phyloP scores from a whole-genome alignment of 305 asterid genomes.

The Fraxinus baroniana region DNA sequence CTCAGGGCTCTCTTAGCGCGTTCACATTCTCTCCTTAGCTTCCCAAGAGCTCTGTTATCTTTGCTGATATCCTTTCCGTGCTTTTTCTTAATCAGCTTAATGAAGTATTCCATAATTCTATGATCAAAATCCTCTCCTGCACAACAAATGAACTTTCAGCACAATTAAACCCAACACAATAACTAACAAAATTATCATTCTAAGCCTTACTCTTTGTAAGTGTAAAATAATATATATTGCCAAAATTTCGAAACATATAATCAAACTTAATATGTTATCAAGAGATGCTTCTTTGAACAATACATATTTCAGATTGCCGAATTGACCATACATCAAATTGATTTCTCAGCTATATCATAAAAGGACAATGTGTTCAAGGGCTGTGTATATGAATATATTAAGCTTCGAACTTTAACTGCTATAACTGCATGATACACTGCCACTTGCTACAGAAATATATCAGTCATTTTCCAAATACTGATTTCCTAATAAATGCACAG shows the following conservation, averaged over 20 bases:
- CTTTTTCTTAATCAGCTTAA: slow-evolving; percentile 49
- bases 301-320: not conserved
- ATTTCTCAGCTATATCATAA: not conserved
- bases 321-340: not conserved
- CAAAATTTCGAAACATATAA: too few species aligned
- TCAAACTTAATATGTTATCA: not conserved
- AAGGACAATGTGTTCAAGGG: not conserved
- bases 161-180: not conserved
- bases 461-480: not conserved
- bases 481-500: not conserved
- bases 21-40: slow-evolving; percentile 49
- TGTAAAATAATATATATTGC: not conserved
- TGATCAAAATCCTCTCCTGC: slow-evolving; percentile 58
- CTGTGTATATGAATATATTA: not conserved
- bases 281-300: not conserved
- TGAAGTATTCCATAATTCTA: slow-evolving; percentile 52
- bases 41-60: slow-evolving; percentile 56
- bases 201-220: not conserved
- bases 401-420: not conserved
- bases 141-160: not conserved
- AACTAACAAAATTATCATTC: not conserved
- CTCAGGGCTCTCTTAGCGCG: slow-evolving; percentile 55
- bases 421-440: not conserved
- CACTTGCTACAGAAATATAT: not conserved
- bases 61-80: slow-evolving; percentile 55